phyloP scores from a whole-genome alignment of 257 asterid species.

The Solanum paucissectum region DNA sequence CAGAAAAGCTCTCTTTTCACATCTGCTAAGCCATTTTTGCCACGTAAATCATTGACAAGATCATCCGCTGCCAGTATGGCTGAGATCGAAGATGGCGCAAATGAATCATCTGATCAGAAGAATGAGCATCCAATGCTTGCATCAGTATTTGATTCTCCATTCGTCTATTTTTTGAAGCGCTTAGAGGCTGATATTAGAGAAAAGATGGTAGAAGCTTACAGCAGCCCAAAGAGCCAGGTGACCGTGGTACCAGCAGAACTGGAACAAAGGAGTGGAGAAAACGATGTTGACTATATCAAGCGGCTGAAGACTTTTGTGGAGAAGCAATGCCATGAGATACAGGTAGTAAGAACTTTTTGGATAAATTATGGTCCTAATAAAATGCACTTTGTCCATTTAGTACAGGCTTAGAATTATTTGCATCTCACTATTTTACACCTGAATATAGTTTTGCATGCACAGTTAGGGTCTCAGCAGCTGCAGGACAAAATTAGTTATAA shows the following conservation, averaged over 20 bases:
- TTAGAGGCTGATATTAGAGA: slow-evolving; percentile 70
- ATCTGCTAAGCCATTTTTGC: slow-evolving; percentile 49
- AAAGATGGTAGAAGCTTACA: slow-evolving; percentile 54
- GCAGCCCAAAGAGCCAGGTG: slow-evolving; percentile 83
- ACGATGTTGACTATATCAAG: slow-evolving; percentile 58
- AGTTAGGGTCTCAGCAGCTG: not conserved
- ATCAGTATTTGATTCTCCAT: slow-evolving; percentile 59
- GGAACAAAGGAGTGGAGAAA: slow-evolving; percentile 65
- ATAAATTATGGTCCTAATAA: not conserved
- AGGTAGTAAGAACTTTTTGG: slow-evolving; percentile 52
- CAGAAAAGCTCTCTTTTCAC: slow-evolving; percentile 54
- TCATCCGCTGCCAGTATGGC: slow-evolving; percentile 83
- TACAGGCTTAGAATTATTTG: not conserved
- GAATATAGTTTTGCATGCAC: not conserved
- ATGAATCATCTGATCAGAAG: slow-evolving; percentile 42
- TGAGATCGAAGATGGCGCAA: slow-evolving; percentile 68
- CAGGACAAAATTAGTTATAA: not conserved
- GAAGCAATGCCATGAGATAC: slow-evolving; percentile 92
- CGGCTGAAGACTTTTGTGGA: slow-evolving; percentile 63
- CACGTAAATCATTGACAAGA: slow-evolving; percentile 64
- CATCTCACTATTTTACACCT: not conserved
- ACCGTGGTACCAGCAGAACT: slow-evolving; percentile 75
- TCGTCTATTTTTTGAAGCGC: slow-evolving; percentile 47
- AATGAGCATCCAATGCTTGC: slow-evolving; percentile 65
- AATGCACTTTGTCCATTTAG: not conserved